Evolutionary conservation across 257 asterid species (phyloP).

Genomic region (Solanum medicagineum): DNA sequence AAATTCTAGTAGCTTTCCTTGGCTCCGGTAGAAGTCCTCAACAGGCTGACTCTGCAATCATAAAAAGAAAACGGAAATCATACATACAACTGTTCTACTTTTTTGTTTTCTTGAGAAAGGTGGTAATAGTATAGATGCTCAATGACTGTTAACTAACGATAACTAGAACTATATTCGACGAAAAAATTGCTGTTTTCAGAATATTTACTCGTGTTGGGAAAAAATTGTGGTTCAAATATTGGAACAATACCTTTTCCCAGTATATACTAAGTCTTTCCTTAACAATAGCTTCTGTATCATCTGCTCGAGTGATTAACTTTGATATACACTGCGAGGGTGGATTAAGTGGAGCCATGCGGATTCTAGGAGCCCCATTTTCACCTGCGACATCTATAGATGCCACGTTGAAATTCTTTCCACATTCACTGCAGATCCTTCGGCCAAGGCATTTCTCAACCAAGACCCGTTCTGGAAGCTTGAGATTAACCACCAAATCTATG

Average conservation of each 20-base stretch:
- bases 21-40: slow-evolving; percentile 59
- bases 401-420: slow-evolving; percentile 90
- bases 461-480: slow-evolving; percentile 87
- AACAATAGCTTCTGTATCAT: slow-evolving; percentile 79
- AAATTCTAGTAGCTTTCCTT: slow-evolving; percentile 70
- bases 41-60: slow-evolving; percentile 78
- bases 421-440: slow-evolving; percentile 77
- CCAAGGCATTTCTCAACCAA: slow-evolving; percentile 92
- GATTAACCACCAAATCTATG: slow-evolving; percentile 89
- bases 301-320: slow-evolving; percentile 86
- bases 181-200: background rate
- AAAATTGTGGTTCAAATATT: background rate
- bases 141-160: background rate
- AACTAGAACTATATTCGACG: background rate
- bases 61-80: background rate
- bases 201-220: background rate
- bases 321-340: slow-evolving; percentile 73
- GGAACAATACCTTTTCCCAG: slow-evolving; percentile 59
- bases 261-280: slow-evolving; percentile 73
- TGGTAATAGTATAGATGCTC: background rate
- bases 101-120: background rate
- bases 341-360: slow-evolving; percentile 82
- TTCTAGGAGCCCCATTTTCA: slow-evolving; percentile 80
- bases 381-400: slow-evolving; percentile 72
- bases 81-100: background rate